Evolutionary conservation across 805 yeast genomes (phyloP).

Genomic region (Saccharomycopsis selenospora): DNA sequence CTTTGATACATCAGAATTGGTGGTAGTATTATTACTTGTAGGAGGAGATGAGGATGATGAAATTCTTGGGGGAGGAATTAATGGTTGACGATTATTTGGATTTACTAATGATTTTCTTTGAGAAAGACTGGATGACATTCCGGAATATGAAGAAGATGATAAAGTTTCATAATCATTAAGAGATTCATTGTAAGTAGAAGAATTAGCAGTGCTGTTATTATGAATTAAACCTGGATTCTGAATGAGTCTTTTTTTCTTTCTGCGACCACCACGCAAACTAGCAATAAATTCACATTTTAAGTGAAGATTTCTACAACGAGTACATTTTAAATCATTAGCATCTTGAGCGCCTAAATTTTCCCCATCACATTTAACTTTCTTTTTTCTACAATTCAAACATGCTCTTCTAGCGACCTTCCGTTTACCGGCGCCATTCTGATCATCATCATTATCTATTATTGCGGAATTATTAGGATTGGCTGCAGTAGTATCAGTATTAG

Average conservation of each 20-base stretch:
- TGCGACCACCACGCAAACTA: slow-evolving; percentile 50
- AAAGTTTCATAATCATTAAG: neutral
- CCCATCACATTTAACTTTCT: slow-evolving; percentile 62
- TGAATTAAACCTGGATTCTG: too few relatives aligned
- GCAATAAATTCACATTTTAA: slow-evolving; percentile 48
- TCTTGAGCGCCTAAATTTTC: slow-evolving; percentile 32
- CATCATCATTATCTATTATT: neutral
- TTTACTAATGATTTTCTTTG: neutral
- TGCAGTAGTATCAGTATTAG: too few relatives aligned
- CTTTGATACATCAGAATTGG: too few relatives aligned
- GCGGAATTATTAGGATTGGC: too few relatives aligned
- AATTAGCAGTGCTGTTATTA: neutral
- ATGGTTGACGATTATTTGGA: too few relatives aligned
- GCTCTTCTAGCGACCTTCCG: slow-evolving; percentile 54
- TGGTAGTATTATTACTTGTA: too few relatives aligned
- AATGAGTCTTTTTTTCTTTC: slow-evolving; percentile 25
- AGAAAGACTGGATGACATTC: neutral
- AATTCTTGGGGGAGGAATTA: too few relatives aligned
- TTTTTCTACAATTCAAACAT: slow-evolving; percentile 56
- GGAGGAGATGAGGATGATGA: too few relatives aligned
- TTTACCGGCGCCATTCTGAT: slow-evolving; percentile 20
- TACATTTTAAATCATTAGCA: slow-evolving; percentile 24
- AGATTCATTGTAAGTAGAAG: neutral
- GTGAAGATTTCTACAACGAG: slow-evolving; percentile 44
- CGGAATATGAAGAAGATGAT: neutral